Conservation (phyloP, 371 early-diverging fungal genomes). For the Thermomucor indicae-seudaticae region DNA sequence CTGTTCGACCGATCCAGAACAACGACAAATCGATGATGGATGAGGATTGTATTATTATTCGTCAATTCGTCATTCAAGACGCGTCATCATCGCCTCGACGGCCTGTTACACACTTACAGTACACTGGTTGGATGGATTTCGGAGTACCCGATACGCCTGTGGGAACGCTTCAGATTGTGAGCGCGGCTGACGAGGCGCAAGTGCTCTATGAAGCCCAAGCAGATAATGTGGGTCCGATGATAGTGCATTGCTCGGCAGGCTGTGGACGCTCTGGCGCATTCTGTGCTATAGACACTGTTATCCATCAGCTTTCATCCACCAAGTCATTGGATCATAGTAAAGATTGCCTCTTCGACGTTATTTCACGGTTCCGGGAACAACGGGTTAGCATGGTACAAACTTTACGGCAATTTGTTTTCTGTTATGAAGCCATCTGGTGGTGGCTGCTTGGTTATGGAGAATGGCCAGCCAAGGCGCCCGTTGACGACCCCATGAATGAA, state of each 20-base stretch:
- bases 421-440: constrained; percentile 83
- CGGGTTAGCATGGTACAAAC: constrained; percentile 89
- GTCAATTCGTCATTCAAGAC: constrained; percentile 7
- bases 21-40: too few species aligned
- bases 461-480: too few species aligned
- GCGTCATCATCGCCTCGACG: too few species aligned
- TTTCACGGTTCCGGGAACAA: constrained; percentile 73
- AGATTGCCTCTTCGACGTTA: constrained; percentile 59
- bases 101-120: constrained; percentile 74
- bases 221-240: constrained; percentile 58
- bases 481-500: too few species aligned
- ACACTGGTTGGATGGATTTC: constrained; percentile 90
- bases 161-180: constrained; percentile 56
- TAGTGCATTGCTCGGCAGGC: constrained; percentile 98
- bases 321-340: too few species aligned
- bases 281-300: too few species aligned
- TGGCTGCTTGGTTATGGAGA: constrained; percentile 33
- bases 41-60: constrained; percentile 28
- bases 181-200: constrained; percentile 56
- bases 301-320: too few species aligned
- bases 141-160: constrained; percentile 67
- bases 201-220: constrained; percentile 10
- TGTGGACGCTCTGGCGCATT: constrained; percentile 97
- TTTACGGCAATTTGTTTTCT: constrained; percentile 83
- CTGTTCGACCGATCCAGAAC: constrained; percentile 10